These are phyloP conservation scores for Cutaneotrichosporon spelunceum DNA, from an alignment of 1,284 basidiomycete species.

Conservation along the genomic window DNA sequence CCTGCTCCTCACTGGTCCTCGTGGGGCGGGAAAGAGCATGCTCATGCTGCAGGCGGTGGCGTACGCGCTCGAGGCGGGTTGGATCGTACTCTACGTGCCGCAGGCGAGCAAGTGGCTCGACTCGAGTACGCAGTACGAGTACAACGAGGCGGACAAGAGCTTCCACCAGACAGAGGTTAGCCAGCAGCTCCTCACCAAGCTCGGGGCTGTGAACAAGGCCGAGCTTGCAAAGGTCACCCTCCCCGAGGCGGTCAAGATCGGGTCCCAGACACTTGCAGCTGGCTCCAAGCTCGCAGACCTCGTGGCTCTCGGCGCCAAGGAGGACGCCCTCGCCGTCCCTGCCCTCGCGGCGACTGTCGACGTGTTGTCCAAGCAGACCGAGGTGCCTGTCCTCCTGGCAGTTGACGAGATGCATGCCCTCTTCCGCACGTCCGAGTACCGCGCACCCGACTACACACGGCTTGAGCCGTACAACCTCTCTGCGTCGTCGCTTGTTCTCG, in stretches of 20 bases:
- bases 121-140: slow-evolving; percentile 70
- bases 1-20: slow-evolving; percentile 56
- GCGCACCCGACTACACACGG: slow-evolving; percentile 68
- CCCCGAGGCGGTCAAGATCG: slow-evolving; percentile 42
- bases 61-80: slow-evolving; percentile 66
- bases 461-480: slow-evolving; percentile 79
- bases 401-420: slow-evolving; percentile 83
- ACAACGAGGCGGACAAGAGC: slow-evolving; percentile 69
- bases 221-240: slow-evolving; percentile 37
- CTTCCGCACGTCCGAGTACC: slow-evolving; percentile 69
- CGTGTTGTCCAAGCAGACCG: slow-evolving; percentile 65
- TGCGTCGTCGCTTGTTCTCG: slow-evolving; percentile 71
- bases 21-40: slow-evolving; percentile 80
- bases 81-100: slow-evolving; percentile 88
- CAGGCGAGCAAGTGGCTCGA: slow-evolving; percentile 70
- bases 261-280: slow-evolving; percentile 48
- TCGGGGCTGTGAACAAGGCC: slow-evolving; percentile 47
- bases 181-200: slow-evolving; percentile 40
- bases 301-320: slow-evolving; percentile 61
- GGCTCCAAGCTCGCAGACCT: slow-evolving; percentile 61
- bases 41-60: slow-evolving; percentile 75
- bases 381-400: slow-evolving; percentile 75
- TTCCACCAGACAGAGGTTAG: slow-evolving; percentile 69
- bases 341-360: slow-evolving; percentile 66
- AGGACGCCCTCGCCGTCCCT: slow-evolving; percentile 59